Base-by-base conservation (phyloP, 2,329 filamentous ascomycete species). In the Aspergillus brunneoviolaceus region DNA sequence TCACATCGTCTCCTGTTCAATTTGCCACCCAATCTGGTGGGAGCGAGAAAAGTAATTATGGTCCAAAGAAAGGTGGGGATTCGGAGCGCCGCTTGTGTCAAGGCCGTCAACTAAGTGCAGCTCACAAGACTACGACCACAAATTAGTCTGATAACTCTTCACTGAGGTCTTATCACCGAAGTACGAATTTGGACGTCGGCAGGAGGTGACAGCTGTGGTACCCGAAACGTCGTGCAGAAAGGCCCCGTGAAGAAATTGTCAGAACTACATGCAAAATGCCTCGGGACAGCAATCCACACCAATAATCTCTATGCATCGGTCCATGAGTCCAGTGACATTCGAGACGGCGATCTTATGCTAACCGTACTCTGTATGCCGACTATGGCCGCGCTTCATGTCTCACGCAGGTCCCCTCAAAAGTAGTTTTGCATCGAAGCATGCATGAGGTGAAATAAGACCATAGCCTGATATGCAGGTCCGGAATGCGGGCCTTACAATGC, bases 401-500 rank as follows among this genome's bases (percentile, higher is more conserved):
- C 16, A 45, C 16, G 39, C 39, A 45, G 39, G 39, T 45, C 39
- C 39, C 14, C 39, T 45, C 39, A 45, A 6, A 45, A 14, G 16
- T 45, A 19, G 14, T 19, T 45, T 45, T 16, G 39, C 39, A 6
- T 45, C 39, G 9, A 16, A 45, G 14, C 16, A 45, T 45, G 16
- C 39, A 45, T 4, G 19, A 7, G 39, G 16, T 45, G 16, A 16
- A 35, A 4, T 35, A 35, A 35, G 11, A 16, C 33, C 5, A 35
- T 35, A 35, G 11, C 33, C 33, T 35, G 33, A 35, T 12, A 35
- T 4, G 33, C 33, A 35, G 33, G 33, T 35, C 42, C 51, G 51
- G 55, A 55, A 58, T 58, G 59, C 47, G 55, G 50, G 21, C 31
- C 51, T 54, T 58, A 51, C 45, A 49, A 6, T 42, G 9, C 14